Conservation (phyloP, 2,329 filamentous ascomycete species). For the Sphaerulina musiva region DNA sequence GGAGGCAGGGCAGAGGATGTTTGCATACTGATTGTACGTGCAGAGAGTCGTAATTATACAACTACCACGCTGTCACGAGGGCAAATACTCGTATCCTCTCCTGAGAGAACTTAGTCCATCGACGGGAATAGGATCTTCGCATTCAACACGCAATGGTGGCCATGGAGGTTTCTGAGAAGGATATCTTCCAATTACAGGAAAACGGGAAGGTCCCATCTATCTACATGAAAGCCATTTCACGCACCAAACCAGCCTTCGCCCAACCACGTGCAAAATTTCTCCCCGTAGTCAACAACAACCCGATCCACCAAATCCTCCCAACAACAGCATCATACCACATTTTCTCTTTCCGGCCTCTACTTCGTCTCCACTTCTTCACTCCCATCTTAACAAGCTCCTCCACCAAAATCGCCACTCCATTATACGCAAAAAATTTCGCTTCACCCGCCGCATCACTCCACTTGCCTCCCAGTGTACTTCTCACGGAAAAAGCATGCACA, state of each 20-base stretch:
- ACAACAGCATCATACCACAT: constrained; percentile 32
- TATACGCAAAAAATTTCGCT: constrained; percentile 31
- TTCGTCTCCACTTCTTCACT: constrained; percentile 21
- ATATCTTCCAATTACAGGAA: too few species aligned
- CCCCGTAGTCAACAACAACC: constrained; percentile 36
- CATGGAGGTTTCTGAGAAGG: too few species aligned
- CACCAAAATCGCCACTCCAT: constrained; percentile 28
- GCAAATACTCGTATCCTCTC: too few species aligned
- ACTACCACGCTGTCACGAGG: too few species aligned
- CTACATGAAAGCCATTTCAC: constrained; percentile 34
- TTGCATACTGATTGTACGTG: too few species aligned
- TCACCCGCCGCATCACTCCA: constrained; percentile 31
- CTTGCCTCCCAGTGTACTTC: constrained; percentile 37
- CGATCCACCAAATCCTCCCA: constrained; percentile 40
- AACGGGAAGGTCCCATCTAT: neutral
- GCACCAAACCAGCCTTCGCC: constrained; percentile 38
- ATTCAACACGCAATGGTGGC: too few species aligned
- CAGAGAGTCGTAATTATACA: too few species aligned
- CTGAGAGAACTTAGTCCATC: too few species aligned
- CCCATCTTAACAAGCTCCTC: constrained; percentile 25
- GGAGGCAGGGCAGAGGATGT: too few species aligned
- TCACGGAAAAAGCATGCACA: constrained; percentile 39
- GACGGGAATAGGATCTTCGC: too few species aligned
- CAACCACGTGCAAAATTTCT: constrained; percentile 41
- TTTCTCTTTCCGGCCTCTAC: constrained; percentile 13